These are phyloP conservation scores for Dendrocalamus sinicus DNA, from an alignment of 176 grass and related monocot species.

Conservation along the genomic window DNA sequence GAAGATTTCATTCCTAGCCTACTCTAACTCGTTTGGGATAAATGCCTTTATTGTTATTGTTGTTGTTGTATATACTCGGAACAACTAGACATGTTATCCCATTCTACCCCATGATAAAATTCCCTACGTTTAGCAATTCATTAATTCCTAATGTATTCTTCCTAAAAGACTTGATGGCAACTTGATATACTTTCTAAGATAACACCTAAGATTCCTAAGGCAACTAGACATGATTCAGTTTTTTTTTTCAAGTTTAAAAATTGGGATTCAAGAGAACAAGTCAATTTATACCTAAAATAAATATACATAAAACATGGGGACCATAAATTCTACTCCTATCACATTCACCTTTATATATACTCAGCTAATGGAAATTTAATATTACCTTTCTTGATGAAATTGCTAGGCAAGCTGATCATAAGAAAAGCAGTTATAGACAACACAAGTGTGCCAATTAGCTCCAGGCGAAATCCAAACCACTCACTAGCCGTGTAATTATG, in stretches of 20 bases:
- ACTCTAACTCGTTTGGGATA: too few relatives aligned
- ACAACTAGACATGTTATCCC: not conserved
- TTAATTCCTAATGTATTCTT: conserved; percentile 18
- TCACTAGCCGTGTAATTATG: conserved; percentile 77
- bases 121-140: not conserved
- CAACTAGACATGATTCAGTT: not conserved
- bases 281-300: not conserved
- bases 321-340: conserved; percentile 19
- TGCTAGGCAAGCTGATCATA: conserved; percentile 84
- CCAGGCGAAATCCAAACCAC: conserved; percentile 92
- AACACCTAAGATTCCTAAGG: too few relatives aligned
- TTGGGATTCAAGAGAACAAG: not conserved
- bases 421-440: conserved; percentile 86
- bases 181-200: not conserved
- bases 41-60: too few relatives aligned
- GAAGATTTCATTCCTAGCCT: too few relatives aligned
- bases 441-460: conserved; percentile 84
- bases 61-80: not conserved
- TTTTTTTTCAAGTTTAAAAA: not conserved
- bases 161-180: not conserved
- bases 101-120: not conserved
- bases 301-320: conserved; percentile 8
- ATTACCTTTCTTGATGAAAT: conserved; percentile 94
- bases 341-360: conserved; percentile 2
- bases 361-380: not conserved